A percentile compares a stretch with the other conserved stretches of the same genome.
These are phyloP conservation scores for Mycena epipterygia DNA, from an alignment of 768 basidiomycete genomes.

Conservation along the genomic window DNA sequence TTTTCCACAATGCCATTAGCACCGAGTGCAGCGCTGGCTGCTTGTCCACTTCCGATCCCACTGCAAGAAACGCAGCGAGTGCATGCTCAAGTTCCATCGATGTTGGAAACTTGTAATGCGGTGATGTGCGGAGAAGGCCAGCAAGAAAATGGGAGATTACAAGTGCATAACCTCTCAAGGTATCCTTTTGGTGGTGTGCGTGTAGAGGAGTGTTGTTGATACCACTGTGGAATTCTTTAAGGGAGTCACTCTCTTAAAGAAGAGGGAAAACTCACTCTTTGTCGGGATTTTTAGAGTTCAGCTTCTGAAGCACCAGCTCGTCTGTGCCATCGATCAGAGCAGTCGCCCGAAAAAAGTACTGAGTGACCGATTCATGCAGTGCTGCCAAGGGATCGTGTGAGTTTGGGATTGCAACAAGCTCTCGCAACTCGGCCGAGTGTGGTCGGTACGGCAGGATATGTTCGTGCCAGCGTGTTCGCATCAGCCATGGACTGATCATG, in stretches of 20 bases:
- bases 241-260: not conserved
- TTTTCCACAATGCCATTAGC: conserved; percentile 30
- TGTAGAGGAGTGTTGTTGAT: conserved; percentile 28
- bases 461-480: not conserved
- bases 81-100: not conserved
- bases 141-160: conserved; percentile 25
- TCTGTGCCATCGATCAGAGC: conserved; percentile 23
- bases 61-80: not conserved
- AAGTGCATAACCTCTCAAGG: conserved; percentile 28
- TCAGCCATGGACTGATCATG: conserved; percentile 4
- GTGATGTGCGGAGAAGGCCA: conserved; percentile 10
- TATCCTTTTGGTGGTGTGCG: not conserved
- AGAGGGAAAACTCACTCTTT: conserved; percentile 27
- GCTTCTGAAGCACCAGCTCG: conserved; percentile 28
- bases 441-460: not conserved
- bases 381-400: not conserved
- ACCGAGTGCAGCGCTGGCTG: conserved; percentile 18
- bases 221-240: conserved; percentile 17
- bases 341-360: conserved; percentile 4
- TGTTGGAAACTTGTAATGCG: not conserved
- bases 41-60: too few relatives aligned
- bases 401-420: conserved; percentile 2
- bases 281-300: conserved; percentile 27
- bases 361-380: not conserved
- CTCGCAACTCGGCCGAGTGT: not conserved